Evolutionary conservation across 2,329 filamentous ascomycete genomes (phyloP).

Genomic region (Onygenales sp.): DNA sequence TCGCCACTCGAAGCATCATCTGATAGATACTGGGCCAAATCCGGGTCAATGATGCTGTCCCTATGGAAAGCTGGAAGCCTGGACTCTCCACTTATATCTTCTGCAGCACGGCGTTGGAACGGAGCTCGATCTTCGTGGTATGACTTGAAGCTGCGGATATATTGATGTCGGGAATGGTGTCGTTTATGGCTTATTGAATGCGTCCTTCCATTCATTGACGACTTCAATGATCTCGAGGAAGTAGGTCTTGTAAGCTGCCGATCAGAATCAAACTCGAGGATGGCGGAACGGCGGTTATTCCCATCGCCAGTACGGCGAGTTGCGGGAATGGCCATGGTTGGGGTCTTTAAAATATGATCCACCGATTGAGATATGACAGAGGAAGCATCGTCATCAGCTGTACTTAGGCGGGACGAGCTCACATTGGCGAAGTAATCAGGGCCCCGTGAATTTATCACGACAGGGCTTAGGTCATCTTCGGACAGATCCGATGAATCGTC

Average conservation of each 20-base stretch:
- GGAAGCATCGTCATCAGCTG: conserved; percentile 35
- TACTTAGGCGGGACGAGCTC: conserved; percentile 32
- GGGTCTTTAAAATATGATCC: conserved; percentile 40
- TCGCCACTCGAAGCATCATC: conserved; percentile 89
- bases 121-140: conserved; percentile 72
- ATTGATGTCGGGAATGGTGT: conserved; percentile 79
- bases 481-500: conserved; percentile 90
- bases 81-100: conserved; percentile 56
- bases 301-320: conserved; percentile 61
- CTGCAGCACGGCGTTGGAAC: conserved; percentile 65
- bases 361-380: conserved; percentile 38
- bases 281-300: conserved; percentile 71
- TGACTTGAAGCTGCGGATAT: conserved; percentile 65
- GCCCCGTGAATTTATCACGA: conserved; percentile 50
- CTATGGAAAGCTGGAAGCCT: conserved; percentile 89
- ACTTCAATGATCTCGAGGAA: conserved; percentile 81
- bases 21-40: conserved; percentile 89
- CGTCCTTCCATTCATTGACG: conserved; percentile 57
- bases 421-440: conserved; percentile 49
- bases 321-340: conserved; percentile 57
- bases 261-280: conserved; percentile 81
- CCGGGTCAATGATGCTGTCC: conserved; percentile 96
- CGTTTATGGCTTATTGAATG: conserved; percentile 75
- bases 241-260: conserved; percentile 75
- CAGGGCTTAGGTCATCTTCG: conserved; percentile 57